Evolutionary conservation across 2,329 filamentous ascomycete species (phyloP).

Genomic region (Rutstroemia sp.): DNA sequence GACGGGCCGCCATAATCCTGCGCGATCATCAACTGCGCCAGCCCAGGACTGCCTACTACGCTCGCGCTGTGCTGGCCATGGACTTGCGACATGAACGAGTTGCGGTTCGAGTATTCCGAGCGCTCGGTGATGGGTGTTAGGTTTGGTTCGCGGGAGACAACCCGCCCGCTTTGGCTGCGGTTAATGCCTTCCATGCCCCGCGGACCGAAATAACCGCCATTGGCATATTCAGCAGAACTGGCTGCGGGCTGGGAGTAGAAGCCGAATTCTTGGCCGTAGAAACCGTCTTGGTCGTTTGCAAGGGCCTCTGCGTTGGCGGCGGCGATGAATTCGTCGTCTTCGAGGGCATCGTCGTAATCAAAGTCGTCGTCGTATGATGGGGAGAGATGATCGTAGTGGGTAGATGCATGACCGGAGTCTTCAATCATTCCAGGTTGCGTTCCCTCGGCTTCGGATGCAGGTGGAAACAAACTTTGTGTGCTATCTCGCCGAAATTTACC

Average conservation of each 20-base stretch:
- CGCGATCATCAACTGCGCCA: conserved; percentile 64
- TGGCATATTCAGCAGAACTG: conserved; percentile 46
- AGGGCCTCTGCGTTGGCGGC: conserved; percentile 91
- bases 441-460: conserved; percentile 23
- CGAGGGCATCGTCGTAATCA: conserved; percentile 56
- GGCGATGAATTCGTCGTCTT: conserved; percentile 87
- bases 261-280: conserved; percentile 93
- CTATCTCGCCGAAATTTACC: conserved; percentile 63
- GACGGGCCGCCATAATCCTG: conserved; percentile 40
- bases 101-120: conserved; percentile 92
- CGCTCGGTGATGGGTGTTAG: conserved; percentile 93
- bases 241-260: conserved; percentile 68
- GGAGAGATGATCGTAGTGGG: conserved; percentile 29
- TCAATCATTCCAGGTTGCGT: conserved; percentile 32
- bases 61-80: conserved; percentile 21
- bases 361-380: conserved; percentile 36
- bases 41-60: conserved; percentile 58
- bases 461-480: conserved; percentile 15
- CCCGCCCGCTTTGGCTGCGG: conserved; percentile 64
- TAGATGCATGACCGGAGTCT: conserved; percentile 32
- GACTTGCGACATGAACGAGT: conserved; percentile 60
- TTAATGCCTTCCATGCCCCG: conserved; percentile 53
- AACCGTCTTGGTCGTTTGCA: conserved; percentile 85
- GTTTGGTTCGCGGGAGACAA: conserved; percentile 77
- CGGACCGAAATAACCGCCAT: conserved; percentile 85